Evolutionary conservation across 2,329 filamentous ascomycete genomes (phyloP).

Genomic region (Daldinia eschscholtzii): DNA sequence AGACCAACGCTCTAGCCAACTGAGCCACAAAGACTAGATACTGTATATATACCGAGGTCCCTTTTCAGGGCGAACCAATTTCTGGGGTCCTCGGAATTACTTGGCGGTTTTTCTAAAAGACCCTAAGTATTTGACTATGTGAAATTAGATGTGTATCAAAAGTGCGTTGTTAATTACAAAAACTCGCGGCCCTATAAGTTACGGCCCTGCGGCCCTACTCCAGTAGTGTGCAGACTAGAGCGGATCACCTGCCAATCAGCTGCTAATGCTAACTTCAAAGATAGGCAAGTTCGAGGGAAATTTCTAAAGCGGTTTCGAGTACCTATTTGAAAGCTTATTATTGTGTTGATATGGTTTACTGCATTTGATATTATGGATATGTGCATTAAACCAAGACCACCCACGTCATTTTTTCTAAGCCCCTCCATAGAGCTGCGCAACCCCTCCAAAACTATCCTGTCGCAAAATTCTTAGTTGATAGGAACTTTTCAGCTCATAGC

Average conservation of each 20-base stretch:
- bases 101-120: not conserved
- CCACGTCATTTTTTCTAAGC: conserved; percentile 31
- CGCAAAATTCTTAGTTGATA: conserved; percentile 34
- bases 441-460: conserved; percentile 29
- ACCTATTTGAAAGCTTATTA: not conserved
- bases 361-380: not conserved
- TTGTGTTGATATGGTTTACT: conserved; percentile 2
- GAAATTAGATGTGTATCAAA: too few species aligned
- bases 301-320: not conserved
- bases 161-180: too few species aligned
- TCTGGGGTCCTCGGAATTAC: not conserved
- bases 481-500: not conserved
- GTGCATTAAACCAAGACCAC: conserved; percentile 11
- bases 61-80: not conserved
- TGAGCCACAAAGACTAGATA: conserved; percentile 5
- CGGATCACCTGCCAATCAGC: too few species aligned
- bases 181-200: too few species aligned
- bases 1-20: conserved; percentile 15
- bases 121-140: not conserved
- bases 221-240: too few species aligned
- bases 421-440: conserved; percentile 29
- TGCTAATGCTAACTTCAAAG: too few species aligned
- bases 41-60: not conserved
- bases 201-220: too few species aligned
- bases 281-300: not conserved